These are phyloP conservation scores for Beauveria caledonica DNA, from an alignment of 2,329 filamentous ascomycete species.

Conservation along the genomic window DNA sequence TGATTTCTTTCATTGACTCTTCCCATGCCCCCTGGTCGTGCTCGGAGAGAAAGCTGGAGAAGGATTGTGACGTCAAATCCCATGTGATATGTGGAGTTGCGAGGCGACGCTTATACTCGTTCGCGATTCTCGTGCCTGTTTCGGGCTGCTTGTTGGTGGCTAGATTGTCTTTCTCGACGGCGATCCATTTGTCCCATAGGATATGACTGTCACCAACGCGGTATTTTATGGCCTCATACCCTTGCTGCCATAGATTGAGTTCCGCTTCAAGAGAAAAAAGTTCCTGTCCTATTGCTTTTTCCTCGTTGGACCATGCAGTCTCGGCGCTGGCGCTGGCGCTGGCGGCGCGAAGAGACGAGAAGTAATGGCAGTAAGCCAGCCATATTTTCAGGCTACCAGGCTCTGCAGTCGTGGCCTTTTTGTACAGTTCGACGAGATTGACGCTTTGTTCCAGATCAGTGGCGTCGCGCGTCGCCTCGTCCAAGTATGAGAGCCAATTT, in stretches of 20 bases:
- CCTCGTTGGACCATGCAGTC: conserved; percentile 55
- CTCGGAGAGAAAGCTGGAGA: conserved; percentile 65
- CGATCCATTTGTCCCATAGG: conserved; percentile 73
- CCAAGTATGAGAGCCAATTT: conserved; percentile 68
- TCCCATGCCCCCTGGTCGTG: conserved; percentile 68
- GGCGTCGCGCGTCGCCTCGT: conserved; percentile 58
- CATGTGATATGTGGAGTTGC: conserved; percentile 65
- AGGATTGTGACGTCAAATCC: conserved; percentile 66
- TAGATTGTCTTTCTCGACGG: conserved; percentile 62
- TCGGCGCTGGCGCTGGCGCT: conserved; percentile 44
- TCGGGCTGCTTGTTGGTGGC: conserved; percentile 44
- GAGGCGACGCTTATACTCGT: conserved; percentile 63
- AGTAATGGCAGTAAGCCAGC: conserved; percentile 71
- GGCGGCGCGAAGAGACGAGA: conserved; percentile 61
- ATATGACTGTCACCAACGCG: conserved; percentile 68
- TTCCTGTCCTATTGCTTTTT: conserved; percentile 60
- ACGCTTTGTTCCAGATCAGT: conserved; percentile 58
- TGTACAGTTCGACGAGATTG: conserved; percentile 62
- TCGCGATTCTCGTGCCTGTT: conserved; percentile 56
- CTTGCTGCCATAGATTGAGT: conserved; percentile 62
- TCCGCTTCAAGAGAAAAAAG: conserved; percentile 62
- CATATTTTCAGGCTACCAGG: conserved; percentile 66
- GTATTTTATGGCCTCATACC: conserved; percentile 62
- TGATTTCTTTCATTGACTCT: conserved; percentile 60
- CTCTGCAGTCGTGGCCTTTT: conserved; percentile 61